Conservation (phyloP, 768 basidiomycete species). For the Tulasnella calospora region DNA sequence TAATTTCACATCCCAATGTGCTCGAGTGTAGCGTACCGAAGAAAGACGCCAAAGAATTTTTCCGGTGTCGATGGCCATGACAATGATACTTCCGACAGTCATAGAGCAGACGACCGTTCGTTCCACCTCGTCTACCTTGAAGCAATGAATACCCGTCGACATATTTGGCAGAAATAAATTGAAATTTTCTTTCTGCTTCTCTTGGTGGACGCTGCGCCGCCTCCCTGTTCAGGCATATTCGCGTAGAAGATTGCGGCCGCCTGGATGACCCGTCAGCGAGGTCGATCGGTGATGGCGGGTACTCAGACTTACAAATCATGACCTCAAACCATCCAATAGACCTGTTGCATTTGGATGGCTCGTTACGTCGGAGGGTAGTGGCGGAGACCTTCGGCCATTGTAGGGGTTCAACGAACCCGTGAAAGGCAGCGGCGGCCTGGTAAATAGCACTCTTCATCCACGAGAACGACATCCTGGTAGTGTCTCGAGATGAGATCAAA, state of each 20-base stretch:
- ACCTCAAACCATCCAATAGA: constrained; percentile 39
- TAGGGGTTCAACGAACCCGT: constrained; percentile 45
- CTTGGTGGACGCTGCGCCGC: background rate
- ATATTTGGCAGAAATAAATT: background rate
- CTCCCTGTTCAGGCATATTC: constrained; percentile 13
- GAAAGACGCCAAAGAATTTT: constrained; percentile 56
- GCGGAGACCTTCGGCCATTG: background rate
- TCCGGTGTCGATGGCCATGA: constrained; percentile 51
- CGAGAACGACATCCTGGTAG: constrained; percentile 48
- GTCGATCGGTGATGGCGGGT: background rate
- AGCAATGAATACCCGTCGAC: constrained; percentile 45
- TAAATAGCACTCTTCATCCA: constrained; percentile 51
- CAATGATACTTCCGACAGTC: constrained; percentile 51
- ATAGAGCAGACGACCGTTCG: constrained; percentile 59
- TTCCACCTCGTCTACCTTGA: constrained; percentile 66
- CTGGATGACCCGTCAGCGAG: background rate
- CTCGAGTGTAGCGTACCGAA: constrained; percentile 42
- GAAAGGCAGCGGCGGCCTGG: constrained; percentile 51
- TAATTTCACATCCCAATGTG: too few species aligned
- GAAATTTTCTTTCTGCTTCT: background rate
- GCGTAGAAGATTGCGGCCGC: background rate
- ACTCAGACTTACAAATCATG: constrained; percentile 56
- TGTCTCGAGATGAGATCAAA: constrained; percentile 42
- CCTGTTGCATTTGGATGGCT: constrained; percentile 36
- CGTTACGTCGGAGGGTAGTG: constrained; percentile 36